Percentiles rank a stretch among this genome's conserved stretches.
phyloP scores from a whole-genome alignment of 192 early-diverging fungal genomes.

The Podila horticola region DNA sequence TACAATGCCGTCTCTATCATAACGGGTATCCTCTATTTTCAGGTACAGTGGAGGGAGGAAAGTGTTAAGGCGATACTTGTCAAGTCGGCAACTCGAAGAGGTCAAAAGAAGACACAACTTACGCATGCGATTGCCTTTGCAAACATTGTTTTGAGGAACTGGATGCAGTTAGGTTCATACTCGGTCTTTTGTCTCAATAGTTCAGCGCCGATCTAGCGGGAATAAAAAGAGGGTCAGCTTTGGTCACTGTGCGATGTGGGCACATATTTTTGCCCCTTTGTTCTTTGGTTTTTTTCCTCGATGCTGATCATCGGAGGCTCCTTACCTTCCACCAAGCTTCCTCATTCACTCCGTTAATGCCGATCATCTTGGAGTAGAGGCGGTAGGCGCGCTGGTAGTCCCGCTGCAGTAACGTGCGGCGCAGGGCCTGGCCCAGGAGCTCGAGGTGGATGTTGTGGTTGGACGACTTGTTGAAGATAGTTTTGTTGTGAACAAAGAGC shows the following conservation, averaged over 20 bases:
- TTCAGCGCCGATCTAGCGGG: conserved; percentile 29
- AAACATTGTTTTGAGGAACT: conserved; percentile 25
- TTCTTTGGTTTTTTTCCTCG: no score
- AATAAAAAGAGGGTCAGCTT: neutral
- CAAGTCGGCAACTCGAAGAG: no score
- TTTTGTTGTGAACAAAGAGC: conserved; percentile 4
- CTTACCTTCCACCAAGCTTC: conserved; percentile 43
- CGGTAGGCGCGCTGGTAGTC: conserved; percentile 35
- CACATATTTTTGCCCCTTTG: no score
- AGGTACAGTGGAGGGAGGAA: neutral
- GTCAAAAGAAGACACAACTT: neutral
- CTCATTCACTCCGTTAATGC: neutral
- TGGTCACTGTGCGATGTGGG: neutral
- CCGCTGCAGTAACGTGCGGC: conserved; percentile 10
- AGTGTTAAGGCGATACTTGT: no score
- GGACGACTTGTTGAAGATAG: neutral
- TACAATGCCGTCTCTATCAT: conserved; percentile 25
- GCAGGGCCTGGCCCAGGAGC: conserved; percentile 14
- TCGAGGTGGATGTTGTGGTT: conserved; percentile 20
- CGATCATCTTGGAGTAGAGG: conserved; percentile 14
- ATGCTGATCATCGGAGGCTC: neutral
- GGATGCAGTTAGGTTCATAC: conserved; percentile 31
- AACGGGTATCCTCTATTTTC: conserved; percentile 12
- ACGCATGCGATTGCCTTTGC: conserved; percentile 19
- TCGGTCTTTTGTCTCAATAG: conserved; percentile 25